Conservation (phyloP, 177 flowering plant genomes). For the Telopea speciosissima region DNA sequence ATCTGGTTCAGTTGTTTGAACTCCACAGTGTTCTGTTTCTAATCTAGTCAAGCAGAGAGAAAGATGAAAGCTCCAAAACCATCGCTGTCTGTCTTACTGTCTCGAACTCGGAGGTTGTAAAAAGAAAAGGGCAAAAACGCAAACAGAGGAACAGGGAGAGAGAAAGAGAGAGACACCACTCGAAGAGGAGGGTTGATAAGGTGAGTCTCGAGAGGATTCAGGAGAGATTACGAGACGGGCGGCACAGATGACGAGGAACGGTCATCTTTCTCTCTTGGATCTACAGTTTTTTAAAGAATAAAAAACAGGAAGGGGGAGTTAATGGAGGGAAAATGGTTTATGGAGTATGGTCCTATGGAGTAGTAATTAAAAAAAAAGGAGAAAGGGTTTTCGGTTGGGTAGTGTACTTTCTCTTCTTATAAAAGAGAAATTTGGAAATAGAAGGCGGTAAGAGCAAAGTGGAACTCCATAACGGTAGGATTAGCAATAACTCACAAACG, state of each 20-base stretch:
- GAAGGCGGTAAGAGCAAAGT: neutral
- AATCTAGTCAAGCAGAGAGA: slow-evolving; percentile 6
- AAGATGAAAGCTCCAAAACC: slow-evolving; percentile 7
- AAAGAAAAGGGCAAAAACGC: neutral
- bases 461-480: neutral
- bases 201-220: slow-evolving; percentile 9
- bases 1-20: neutral
- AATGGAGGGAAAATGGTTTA: neutral
- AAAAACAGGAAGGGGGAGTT: neutral
- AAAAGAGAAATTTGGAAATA: too few species aligned
- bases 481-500: neutral
- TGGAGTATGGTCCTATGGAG: too few species aligned
- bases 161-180: slow-evolving; percentile 1
- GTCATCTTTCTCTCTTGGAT: slow-evolving; percentile 28
- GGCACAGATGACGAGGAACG: slow-evolving; percentile 47
- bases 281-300: slow-evolving; percentile 3
- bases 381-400: too few species aligned
- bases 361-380: too few species aligned
- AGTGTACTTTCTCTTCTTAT: too few species aligned
- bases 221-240: neutral
- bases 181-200: slow-evolving; percentile 4
- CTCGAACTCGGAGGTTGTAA: slow-evolving; percentile 11
- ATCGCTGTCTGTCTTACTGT: slow-evolving; percentile 16
- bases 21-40: neutral
- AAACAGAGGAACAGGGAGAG: neutral